Evolutionary conservation across 768 basidiomycete species (phyloP).

Genomic region (Tylopilus rubrobrunneus): DNA sequence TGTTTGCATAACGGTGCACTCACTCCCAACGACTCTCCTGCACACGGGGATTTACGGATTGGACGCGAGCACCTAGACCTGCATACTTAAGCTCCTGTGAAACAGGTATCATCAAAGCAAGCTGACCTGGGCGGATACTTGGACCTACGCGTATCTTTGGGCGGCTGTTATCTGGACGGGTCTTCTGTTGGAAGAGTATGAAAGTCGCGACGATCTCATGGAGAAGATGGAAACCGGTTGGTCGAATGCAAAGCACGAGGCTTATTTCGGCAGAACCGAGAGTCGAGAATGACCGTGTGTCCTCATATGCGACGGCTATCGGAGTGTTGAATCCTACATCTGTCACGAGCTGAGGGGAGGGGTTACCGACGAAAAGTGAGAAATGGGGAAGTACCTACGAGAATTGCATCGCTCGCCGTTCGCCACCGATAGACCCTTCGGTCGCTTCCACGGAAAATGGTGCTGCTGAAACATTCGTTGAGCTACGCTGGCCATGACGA

Average conservation of each 20-base stretch:
- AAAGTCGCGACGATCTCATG: constrained; percentile 17
- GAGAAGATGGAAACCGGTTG: constrained; percentile 18
- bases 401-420: neutral
- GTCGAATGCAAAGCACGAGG: constrained; percentile 9
- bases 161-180: neutral
- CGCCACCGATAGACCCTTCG: constrained; percentile 12
- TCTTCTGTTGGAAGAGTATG: constrained; percentile 8
- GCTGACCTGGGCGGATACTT: neutral
- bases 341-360: constrained; percentile 2
- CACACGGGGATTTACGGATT: neutral
- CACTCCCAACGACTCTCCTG: constrained; percentile 1
- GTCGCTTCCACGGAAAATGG: constrained; percentile 10
- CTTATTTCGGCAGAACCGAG: neutral
- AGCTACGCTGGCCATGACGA: neutral
- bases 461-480: neutral
- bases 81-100: neutral
- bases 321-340: neutral
- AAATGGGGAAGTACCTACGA: neutral
- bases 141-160: neutral
- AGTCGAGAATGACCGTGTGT: neutral
- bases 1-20: neutral
- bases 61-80: neutral
- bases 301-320: constrained; percentile 10
- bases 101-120: neutral
- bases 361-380: no score